Evolutionary conservation across 306 rosid genomes (phyloP), one percentile per base, ranked within the genome.

Genomic region (peach (Prunus persica)): DNA sequence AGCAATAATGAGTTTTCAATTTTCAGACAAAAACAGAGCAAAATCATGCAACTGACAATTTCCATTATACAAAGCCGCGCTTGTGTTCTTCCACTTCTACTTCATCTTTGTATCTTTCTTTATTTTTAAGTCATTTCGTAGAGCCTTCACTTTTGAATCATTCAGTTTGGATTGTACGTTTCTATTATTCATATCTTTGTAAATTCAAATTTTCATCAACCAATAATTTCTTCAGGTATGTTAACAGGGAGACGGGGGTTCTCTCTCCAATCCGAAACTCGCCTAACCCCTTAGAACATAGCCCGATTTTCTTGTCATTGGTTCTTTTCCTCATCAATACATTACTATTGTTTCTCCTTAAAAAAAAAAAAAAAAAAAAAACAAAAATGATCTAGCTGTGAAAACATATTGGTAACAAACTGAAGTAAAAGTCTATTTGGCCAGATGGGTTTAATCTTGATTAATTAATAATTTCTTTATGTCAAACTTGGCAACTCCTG

Each of bases 111-210:
- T 43, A 63, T 76, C 65, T 49, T 70, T 22, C 43, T 67, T 38
- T 47, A 13, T 47, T 30, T 47, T 60, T 73, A 43, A 72, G 84
- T 80, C 69, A 65, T 82, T 85, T 86, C 96, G 80, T 30, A 32
- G 86, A 72, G 84, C 81, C 82, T 85, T 88, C 93, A 86, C 54
- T 58, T 75, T 80, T 51, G 69, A 80, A 78, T 79, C 51, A 78
- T 82, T 65, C 64, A 9, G 5, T 46, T 68, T 71, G 9, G 60
- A 47, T 66, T 74, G 2, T 74, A 14, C 41, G 25, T 47, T 60
- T 71, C 56, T 38, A 38, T 32, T 22, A 56, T 34, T 11, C 34
- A 13, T 24, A 24, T 24, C 8, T 60, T 7, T 60, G 34, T 57
- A 9, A 57, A 57, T 10, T 60, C 65, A 14, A 38, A 28, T 2